phyloP scores from a whole-genome alignment of 345 rosid species.

The Hypericum androsaemum region DNA sequence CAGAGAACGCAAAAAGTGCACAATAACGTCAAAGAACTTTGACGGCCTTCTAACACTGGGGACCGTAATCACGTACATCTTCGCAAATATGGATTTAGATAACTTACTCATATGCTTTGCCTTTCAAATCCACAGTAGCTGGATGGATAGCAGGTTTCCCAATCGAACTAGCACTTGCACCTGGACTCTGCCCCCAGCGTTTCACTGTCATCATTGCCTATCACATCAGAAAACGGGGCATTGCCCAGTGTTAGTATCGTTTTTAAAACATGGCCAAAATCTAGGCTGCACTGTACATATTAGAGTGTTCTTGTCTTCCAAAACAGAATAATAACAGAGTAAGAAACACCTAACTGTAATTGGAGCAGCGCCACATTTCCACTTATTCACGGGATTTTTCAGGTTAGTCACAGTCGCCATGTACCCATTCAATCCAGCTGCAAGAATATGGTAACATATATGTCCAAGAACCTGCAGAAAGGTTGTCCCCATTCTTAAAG shows the following conservation, averaged over 20 bases:
- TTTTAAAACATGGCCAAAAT: too few relatives aligned
- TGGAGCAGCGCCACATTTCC: conserved; percentile 98
- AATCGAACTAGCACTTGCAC: conserved; percentile 36
- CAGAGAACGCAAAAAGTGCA: too few relatives aligned
- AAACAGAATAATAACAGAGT: neutral
- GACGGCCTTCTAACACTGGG: too few relatives aligned
- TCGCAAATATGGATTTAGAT: neutral
- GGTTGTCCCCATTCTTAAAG: neutral
- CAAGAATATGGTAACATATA: conserved; percentile 78
- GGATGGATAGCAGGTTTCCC: conserved; percentile 97
- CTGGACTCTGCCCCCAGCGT: conserved; percentile 79
- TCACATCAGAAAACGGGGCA: conserved; percentile 4
- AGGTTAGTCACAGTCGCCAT: conserved; percentile 91
- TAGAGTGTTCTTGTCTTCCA: neutral
- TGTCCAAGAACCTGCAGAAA: conserved; percentile 78
- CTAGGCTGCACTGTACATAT: too few relatives aligned
- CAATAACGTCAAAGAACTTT: too few relatives aligned
- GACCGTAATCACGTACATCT: too few relatives aligned
- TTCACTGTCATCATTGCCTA: conserved; percentile 95
- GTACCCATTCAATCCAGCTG: conserved; percentile 94
- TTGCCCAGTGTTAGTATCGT: too few relatives aligned
- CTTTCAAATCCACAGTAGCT: conserved; percentile 82
- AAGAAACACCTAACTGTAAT: conserved; percentile 50
- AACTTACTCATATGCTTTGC: conserved; percentile 94
- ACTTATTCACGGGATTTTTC: conserved; percentile 82